phyloP scores from a whole-genome alignment of 331 rosid genomes.

The Stylosanthes scabra region DNA sequence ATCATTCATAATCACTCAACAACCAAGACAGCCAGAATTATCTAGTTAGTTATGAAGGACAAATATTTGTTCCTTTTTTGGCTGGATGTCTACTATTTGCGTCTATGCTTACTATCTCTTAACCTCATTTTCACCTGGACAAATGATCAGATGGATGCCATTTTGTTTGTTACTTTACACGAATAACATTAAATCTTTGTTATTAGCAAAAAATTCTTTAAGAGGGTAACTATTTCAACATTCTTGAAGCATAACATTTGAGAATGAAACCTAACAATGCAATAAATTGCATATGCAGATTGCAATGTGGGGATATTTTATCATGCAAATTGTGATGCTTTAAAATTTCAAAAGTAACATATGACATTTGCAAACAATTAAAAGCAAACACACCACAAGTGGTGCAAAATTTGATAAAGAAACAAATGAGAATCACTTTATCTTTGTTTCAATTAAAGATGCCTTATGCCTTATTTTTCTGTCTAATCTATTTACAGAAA shows the following conservation, averaged over 20 bases:
- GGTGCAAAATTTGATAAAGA: not conserved
- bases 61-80: not conserved
- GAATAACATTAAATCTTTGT: not conserved
- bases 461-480: conserved; percentile 37
- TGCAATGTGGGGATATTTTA: not conserved
- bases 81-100: not conserved
- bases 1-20: conserved; percentile 19
- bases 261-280: conserved; percentile 5
- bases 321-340: conserved; percentile 15
- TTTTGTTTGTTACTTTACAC: not conserved
- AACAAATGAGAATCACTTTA: conserved; percentile 13
- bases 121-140: not conserved
- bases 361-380: not conserved
- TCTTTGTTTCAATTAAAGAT: conserved; percentile 29
- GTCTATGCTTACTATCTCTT: not conserved
- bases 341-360: conserved; percentile 4
- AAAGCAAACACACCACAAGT: not conserved
- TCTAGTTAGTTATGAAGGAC: not conserved
- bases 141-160: conserved; percentile 2
- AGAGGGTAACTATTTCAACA: conserved; percentile 18
- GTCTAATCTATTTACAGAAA: conserved; percentile 59
- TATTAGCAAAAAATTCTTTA: conserved; percentile 25
- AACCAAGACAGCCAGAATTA: conserved; percentile 15
- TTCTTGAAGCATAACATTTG: not conserved
- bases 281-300: not conserved